Evolutionary conservation across 2,329 filamentous ascomycete species (phyloP).

Genomic region (Fusarium pseudograminearum): DNA sequence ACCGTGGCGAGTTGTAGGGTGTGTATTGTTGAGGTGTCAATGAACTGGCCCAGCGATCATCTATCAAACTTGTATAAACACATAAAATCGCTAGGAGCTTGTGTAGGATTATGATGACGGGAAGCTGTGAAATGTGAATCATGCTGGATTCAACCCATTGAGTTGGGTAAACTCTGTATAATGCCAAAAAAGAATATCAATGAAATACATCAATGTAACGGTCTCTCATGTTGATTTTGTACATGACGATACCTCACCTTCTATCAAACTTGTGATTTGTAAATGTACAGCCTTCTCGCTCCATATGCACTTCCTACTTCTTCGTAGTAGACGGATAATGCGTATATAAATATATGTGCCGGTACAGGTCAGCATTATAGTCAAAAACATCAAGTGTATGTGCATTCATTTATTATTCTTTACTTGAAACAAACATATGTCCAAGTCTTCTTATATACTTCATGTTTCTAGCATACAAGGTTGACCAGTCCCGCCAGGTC

Average conservation of each 20-base stretch:
- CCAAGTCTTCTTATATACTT: background rate
- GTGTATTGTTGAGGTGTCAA: background rate
- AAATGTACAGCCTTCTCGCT: background rate
- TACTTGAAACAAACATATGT: background rate
- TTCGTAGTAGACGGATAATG: background rate
- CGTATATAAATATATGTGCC: background rate
- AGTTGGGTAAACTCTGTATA: slow-evolving; percentile 39
- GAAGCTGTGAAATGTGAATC: slow-evolving; percentile 31
- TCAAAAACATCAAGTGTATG: background rate
- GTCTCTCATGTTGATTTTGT: slow-evolving; percentile 14
- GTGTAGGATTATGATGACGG: slow-evolving; percentile 45
- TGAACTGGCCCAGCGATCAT: slow-evolving; percentile 4
- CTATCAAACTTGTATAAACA: slow-evolving; percentile 42
- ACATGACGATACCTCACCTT: background rate
- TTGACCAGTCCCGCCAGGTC: background rate
- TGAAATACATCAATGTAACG: slow-evolving; percentile 36
- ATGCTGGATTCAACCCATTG: slow-evolving; percentile 21
- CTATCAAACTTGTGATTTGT: slow-evolving; percentile 5
- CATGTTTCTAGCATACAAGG: background rate
- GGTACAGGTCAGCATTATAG: background rate
- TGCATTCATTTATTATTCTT: background rate
- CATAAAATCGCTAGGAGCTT: slow-evolving; percentile 31
- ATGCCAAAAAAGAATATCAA: slow-evolving; percentile 45
- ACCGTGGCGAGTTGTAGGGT: slow-evolving; percentile 62
- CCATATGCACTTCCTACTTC: background rate